Evolutionary conservation across 345 rosid species (phyloP).

Genomic region (Trapa incisa): DNA sequence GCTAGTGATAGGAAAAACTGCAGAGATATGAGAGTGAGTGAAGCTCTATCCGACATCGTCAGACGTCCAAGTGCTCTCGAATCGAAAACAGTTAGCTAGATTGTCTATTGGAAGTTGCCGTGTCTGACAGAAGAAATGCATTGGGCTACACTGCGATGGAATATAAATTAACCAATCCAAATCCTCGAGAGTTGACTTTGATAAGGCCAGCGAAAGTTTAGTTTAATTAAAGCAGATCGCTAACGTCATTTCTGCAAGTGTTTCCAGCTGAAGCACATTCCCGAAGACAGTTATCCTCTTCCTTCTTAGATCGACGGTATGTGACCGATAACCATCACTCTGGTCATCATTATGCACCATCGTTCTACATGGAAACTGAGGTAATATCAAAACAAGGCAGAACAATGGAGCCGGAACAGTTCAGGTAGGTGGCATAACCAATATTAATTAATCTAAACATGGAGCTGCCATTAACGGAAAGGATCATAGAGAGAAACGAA

Average conservation of each 20-base stretch:
- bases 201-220: background rate
- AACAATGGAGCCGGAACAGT: background rate
- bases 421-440: background rate
- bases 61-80: background rate
- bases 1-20: background rate
- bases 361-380: too few relatives aligned
- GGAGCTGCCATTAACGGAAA: background rate
- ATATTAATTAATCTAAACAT: background rate
- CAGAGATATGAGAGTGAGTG: background rate
- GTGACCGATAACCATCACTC: background rate
- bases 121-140: background rate
- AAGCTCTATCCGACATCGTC: background rate
- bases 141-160: background rate
- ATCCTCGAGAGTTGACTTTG: background rate
- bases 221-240: background rate
- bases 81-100: background rate
- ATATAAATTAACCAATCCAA: background rate
- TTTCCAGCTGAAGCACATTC: background rate
- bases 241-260: slow-evolving; percentile 1
- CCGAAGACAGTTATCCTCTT: too few relatives aligned
- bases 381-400: too few relatives aligned
- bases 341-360: background rate
- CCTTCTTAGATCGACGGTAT: background rate
- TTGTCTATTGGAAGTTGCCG: background rate
- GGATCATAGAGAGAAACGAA: background rate